Base-by-base conservation (phyloP, 2,329 filamentous ascomycete genomes). In the Pseudofabraea citricarpa region DNA sequence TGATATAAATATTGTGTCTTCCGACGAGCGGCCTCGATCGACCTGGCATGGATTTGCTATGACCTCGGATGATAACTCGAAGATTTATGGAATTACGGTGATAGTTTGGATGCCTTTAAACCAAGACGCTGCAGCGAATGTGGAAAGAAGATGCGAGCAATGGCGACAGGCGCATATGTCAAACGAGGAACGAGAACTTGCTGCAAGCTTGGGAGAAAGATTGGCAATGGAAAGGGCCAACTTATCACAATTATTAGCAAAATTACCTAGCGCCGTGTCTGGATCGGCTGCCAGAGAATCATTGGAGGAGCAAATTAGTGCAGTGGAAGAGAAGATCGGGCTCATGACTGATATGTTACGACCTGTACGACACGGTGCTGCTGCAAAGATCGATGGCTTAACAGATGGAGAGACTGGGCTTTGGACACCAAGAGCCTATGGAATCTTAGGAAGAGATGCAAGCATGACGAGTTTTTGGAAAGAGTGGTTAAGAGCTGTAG, bases 41-140 rank as follows among this genome's bases (percentile, higher is more conserved):
- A 96, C 90, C 19, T 98, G 93, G 93, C 93, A 98, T 66, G 93
- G 93, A 38, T 98, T 98, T 61, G 90, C 89, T 49, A 97, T 98
- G 93, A 98, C 93, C 2, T 86, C 85, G 18, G 87, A 87, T 44
- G 90, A 97, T 61, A 91, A 89, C 56, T 86, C 88, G 43, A 95
- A 93, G 63, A 74, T 97, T 16, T 91, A 97, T 60, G 91, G 90
- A 24, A 87, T 97, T 46, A 90, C 87, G 49, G 77, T 96, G 43
- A 94, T 90, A 43, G 78, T 97, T 32, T 98, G 93, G 93, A 87
- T 90, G 43, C 90, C 93, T 0, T 67, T 98, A 43, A 88, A 87
- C 49, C 74, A 82, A 9, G 81, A 85, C 45, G 83, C 91, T 5
- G 90, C 93, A 1, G 88, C 90, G 43, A 86, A 90, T 47, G 76